Evolutionary conservation across 495 filamentous ascomycete species (phyloP), one percentile per base, ranked within the genome.

Genomic region (Cladorrhinum samala): DNA sequence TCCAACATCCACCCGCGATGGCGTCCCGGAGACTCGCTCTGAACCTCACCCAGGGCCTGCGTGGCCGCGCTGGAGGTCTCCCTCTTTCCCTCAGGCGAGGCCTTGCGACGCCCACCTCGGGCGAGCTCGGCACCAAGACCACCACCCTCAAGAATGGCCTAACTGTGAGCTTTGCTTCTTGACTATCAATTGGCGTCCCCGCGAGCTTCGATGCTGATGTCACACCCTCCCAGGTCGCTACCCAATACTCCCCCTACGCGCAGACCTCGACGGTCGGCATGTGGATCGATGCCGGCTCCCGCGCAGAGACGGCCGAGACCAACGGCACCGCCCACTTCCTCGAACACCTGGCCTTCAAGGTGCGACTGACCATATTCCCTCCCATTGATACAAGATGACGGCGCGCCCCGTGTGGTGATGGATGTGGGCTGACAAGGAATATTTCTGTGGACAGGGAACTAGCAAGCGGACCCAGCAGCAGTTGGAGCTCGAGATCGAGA

Each of bases 311-410:
- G 61, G 88, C 93, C 76, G 89, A 86, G 83, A 95, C 91, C 64
- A 97, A 96, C 79, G 93, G 93, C 76, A 97, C 94, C 55, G 93
- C 93, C 56, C 93, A 99, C 79, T 99, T 97, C 81, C 82, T 99
- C 58, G 93, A 99, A 78, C 93, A 99, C 75, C 82, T 99, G 69
- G 94, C 94, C 63, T 99, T 99, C 83, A 99, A 99, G 86, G 91
- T 95, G 78, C 55, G 49, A n/a, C n/a, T n/a, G 41, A 47, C 50
- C 37, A 50, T 42, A 18, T 39, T 36, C n/a, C 33, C 13, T 2
- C 44, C n/a, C 45, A 18, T 3, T 13, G 21, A n/a, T n/a, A n/a
- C n/a, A n/a, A n/a, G n/a, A 8, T 11, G 13, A 21, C 5, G 38
- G 45, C 27, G 21, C n/a, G 16, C 46, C 9, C 41, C 37, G 51